Base-by-base conservation (phyloP, 176 grass and related monocot genomes). In the Puya raimondii region DNA sequence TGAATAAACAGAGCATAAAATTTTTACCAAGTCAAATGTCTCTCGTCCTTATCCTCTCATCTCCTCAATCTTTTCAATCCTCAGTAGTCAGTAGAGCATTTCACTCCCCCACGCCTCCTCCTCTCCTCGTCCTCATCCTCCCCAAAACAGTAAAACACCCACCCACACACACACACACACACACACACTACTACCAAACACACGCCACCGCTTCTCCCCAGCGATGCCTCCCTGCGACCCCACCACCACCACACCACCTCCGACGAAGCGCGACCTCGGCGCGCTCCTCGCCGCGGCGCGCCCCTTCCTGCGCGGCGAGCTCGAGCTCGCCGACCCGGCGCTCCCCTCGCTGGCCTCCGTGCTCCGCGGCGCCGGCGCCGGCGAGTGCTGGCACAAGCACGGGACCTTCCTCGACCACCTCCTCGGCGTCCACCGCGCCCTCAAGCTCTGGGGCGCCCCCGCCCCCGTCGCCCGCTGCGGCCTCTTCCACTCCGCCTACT, bases 301-400 rank as follows among this genome's bases (percentile, higher is more conserved):
- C 2, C 87, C 83, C 20, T 90, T 90, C 72, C 79, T 90, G 9
- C 87, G 79, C 1, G 87, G 66, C 9, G 83, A 85, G 70, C 72
- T 85, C 18, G 72, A 90, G 68, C 52, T 52, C 13, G 47, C 80
- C 64, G 87, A 90, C 74, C 79, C 87, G 0, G 64, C 70, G 23
- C 72, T 90, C 69, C 87, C 87, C 27, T 74, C 72, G 23, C 76
- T 83, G 48, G 47, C 73, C 14, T 64, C 72, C 64, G 64, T 86
- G 64, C 57, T 90, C 33, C 72, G 83, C 65, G 74, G 82, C 1
- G 72, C 69, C 18, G 83, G 87, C 49, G 83, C 87, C n/a, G 83
- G 80, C 5, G 87, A 90, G 80, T 85, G 87, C 53, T 85, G 76
- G 75, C 87, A 90, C 87, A 90, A 90, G 83, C 80, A 90, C 3